Base-by-base conservation (phyloP, 768 basidiomycete species). In the Omphalotus guepiniiformis region DNA sequence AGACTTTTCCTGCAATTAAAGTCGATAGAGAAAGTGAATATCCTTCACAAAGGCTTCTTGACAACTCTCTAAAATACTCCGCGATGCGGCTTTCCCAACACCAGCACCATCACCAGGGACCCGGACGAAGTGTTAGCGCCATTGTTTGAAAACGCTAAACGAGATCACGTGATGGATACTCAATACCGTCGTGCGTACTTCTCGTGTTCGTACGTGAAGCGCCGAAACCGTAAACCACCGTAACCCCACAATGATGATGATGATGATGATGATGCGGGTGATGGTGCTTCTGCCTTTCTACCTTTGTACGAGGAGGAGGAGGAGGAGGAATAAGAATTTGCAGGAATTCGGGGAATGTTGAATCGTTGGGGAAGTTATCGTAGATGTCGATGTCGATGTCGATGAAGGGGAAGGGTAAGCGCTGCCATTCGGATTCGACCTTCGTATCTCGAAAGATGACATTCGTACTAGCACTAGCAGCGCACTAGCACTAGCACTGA, bases 61-160 rank as follows among this genome's bases (percentile, higher is more conserved):
- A 54, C 86, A 88, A 56, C 78, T 80, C 26, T 74, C 71, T 7
- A 88, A 72, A 16, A 86, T 74, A 19, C 73, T 67, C 11, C 58
- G 51, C 8, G 67, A 56, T 0, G 69, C 66, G 12, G 57, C 51
- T 1, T 65, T 53, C 12, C 28, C 25, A 9, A 40, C 26, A 27
- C 62, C 58, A 32, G 9, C 30, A 9, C 30, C 30, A 9, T n/a
- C 30, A 9, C 30, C 30, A 9, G 9, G 9, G 9, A n/a, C n/a
- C 30, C 30, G 9, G 30, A 9, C n/a, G 30, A n/a, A n/a, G n/a
- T n/a, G n/a, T n/a, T n/a, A 4, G 44, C 32, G 38, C 32, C 39
- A 16, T 60, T 53, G 28, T 56, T 47, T 23, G 68, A 66, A 22
- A 72, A n/a, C n/a, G 66, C 32, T 67, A 66, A 8, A 81, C 76